Evolutionary conservation across 2,329 filamentous ascomycete genomes (phyloP).

Genomic region (Hymenoscyphus albidus): DNA sequence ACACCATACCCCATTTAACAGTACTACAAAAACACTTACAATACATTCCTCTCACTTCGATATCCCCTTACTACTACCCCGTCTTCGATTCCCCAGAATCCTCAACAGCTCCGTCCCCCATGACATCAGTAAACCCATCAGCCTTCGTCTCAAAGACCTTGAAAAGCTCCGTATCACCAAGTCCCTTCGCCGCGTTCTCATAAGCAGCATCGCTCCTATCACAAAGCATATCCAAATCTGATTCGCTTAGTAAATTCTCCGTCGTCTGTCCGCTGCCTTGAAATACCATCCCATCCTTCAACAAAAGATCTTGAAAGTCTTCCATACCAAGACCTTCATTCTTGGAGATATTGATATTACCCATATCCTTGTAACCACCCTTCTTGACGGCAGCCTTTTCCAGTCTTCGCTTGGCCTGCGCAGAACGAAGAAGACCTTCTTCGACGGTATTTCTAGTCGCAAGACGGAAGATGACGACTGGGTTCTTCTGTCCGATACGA

Average conservation of each 20-base stretch:
- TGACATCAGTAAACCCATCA: slow-evolving; percentile 34
- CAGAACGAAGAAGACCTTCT: slow-evolving; percentile 78
- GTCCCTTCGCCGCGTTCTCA: slow-evolving; percentile 70
- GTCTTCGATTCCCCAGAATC: background rate
- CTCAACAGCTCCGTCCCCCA: slow-evolving; percentile 14
- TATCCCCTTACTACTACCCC: background rate
- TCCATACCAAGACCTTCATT: slow-evolving; percentile 47
- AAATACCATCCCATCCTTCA: slow-evolving; percentile 69
- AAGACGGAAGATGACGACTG: slow-evolving; percentile 89
- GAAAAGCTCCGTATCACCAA: slow-evolving; percentile 69
- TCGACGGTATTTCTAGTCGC: slow-evolving; percentile 93
- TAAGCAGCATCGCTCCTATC: slow-evolving; percentile 64
- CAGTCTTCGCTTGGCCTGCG: slow-evolving; percentile 84
- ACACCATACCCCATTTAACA: background rate
- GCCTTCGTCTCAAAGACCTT: slow-evolving; percentile 76
- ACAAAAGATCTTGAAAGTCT: slow-evolving; percentile 52
- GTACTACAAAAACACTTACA: background rate
- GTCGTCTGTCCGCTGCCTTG: slow-evolving; percentile 52
- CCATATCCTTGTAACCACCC: slow-evolving; percentile 71
- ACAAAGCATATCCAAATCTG: slow-evolving; percentile 73
- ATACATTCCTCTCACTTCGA: background rate
- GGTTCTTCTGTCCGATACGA: slow-evolving; percentile 86
- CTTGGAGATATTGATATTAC: slow-evolving; percentile 50
- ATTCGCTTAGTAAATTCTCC: slow-evolving; percentile 63
- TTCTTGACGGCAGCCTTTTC: slow-evolving; percentile 97